These are phyloP conservation scores for Niveomyces coronatus DNA, from an alignment of 2,329 filamentous ascomycete genomes.

Conservation along the genomic window DNA sequence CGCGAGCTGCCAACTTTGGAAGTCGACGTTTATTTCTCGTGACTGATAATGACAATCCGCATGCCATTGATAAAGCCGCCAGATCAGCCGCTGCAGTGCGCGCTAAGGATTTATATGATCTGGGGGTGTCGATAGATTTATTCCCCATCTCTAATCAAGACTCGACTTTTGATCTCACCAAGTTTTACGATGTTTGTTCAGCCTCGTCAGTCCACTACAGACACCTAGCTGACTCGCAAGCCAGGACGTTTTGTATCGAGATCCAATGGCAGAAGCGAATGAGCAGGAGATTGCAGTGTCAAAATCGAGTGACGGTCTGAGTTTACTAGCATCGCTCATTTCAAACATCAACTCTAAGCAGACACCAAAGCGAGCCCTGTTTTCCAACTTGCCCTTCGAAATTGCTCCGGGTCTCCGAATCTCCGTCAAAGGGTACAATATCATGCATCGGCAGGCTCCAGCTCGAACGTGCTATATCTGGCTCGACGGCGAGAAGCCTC, in stretches of 20 bases:
- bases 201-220: too few relatives aligned
- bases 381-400: slow-evolving; percentile 79
- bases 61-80: slow-evolving; percentile 58
- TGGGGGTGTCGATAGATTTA: slow-evolving; percentile 83
- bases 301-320: slow-evolving; percentile 64
- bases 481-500: slow-evolving; percentile 72
- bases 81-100: slow-evolving; percentile 71
- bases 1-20: slow-evolving; percentile 86
- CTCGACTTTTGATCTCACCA: slow-evolving; percentile 65
- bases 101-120: slow-evolving; percentile 89
- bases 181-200: slow-evolving; percentile 75
- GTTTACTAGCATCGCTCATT: slow-evolving; percentile 67
- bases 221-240: background rate
- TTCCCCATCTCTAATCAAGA: slow-evolving; percentile 74
- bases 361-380: slow-evolving; percentile 72
- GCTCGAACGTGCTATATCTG: slow-evolving; percentile 81
- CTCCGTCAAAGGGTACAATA: slow-evolving; percentile 85
- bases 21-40: slow-evolving; percentile 91
- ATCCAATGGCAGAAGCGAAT: slow-evolving; percentile 58
- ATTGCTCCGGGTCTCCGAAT: slow-evolving; percentile 77
- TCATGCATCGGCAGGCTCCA: slow-evolving; percentile 75
- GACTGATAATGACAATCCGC: slow-evolving; percentile 86
- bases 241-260: slow-evolving; percentile 83
- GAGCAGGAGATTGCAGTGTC: slow-evolving; percentile 45
- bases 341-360: slow-evolving; percentile 88